Evolutionary conservation across 2,329 filamentous ascomycete genomes (phyloP).

Genomic region (Fusarium buharicum): DNA sequence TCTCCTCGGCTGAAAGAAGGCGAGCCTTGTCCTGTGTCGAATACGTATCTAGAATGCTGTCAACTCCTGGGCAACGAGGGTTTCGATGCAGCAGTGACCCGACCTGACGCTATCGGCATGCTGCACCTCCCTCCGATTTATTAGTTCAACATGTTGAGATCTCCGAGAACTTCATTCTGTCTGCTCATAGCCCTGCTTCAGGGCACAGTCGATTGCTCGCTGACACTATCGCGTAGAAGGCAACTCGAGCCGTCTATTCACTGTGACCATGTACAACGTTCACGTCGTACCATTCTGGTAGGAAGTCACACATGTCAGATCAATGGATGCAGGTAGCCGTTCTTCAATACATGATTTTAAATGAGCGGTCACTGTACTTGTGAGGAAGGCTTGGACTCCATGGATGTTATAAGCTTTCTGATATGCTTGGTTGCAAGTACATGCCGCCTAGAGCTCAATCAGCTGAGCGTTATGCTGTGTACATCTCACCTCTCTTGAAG

Average conservation of each 20-base stretch:
- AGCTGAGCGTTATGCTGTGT: background rate
- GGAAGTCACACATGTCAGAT: background rate
- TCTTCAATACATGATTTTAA: background rate
- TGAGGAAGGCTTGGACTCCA: background rate
- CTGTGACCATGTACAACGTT: background rate
- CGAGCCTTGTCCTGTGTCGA: too few species aligned
- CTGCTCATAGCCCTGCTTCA: background rate
- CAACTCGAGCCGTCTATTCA: slow-evolving; percentile 24
- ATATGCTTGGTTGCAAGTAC: background rate
- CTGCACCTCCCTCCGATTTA: background rate
- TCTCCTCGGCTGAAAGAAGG: too few species aligned
- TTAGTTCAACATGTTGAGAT: background rate
- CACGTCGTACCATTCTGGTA: slow-evolving; percentile 4
- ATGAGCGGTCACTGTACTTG: background rate
- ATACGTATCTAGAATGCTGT: background rate
- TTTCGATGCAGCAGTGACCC: slow-evolving; percentile 16
- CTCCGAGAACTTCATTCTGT: background rate
- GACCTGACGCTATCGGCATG: background rate
- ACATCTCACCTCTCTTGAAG: background rate
- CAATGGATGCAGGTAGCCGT: slow-evolving; percentile 14
- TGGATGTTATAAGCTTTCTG: background rate
- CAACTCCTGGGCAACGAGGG: background rate
- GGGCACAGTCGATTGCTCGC: background rate
- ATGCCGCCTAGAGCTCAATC: background rate
- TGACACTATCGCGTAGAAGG: background rate